phyloP scores from a whole-genome alignment of 257 asterid species.

The Nicotiana tomentosiformis region DNA sequence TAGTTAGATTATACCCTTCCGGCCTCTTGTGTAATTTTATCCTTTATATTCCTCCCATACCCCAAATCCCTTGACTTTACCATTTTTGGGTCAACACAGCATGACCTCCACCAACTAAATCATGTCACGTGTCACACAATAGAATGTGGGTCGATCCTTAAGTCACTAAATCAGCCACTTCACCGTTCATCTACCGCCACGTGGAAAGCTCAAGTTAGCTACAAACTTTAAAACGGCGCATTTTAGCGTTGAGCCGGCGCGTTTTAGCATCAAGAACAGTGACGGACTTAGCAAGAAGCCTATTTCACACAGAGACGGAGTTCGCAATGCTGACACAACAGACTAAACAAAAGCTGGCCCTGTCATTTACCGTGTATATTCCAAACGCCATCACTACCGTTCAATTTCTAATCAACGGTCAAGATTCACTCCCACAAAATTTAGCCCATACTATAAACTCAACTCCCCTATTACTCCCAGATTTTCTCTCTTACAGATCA shows the following conservation, averaged over 20 bases:
- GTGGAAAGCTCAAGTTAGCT: not conserved
- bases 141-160: not conserved
- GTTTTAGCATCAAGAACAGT: not conserved
- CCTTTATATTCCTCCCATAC: not conserved
- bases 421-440: not conserved
- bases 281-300: conserved; percentile 17
- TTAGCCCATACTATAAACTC: not conserved
- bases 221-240: not conserved
- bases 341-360: conserved; percentile 11
- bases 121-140: not conserved
- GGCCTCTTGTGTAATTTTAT: not conserved
- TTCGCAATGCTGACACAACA: conserved; percentile 17
- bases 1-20: not conserved
- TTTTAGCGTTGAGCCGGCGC: not conserved
- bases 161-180: not conserved
- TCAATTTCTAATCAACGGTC: not conserved
- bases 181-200: not conserved
- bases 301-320: conserved; percentile 12
- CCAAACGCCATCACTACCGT: conserved; percentile 12
- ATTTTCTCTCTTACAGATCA: not conserved
- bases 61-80: not conserved
- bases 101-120: not conserved
- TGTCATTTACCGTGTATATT: conserved; percentile 18
- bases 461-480: not conserved
- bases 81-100: not conserved